A percentile compares a stretch with the other conserved stretches of the same genome.
These are phyloP conservation scores for Magnolia kwangsiensis DNA, from an alignment of 164 flowering plant species.

Conservation along the genomic window DNA sequence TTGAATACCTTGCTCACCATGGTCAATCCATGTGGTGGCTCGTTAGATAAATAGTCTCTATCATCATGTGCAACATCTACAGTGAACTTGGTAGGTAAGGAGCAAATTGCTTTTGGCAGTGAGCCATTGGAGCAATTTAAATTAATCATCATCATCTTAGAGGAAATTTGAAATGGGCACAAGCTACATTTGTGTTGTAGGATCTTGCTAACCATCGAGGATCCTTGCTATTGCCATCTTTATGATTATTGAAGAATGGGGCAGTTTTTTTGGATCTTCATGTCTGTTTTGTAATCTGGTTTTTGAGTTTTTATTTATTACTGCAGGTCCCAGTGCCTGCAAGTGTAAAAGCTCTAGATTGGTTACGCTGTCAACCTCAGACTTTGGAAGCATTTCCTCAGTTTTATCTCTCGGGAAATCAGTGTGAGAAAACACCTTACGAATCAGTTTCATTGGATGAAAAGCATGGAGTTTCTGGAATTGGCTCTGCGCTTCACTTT, in stretches of 20 bases:
- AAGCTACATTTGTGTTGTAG: neutral
- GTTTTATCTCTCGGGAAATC: slow-evolving; percentile 59
- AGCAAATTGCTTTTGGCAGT: too few relatives aligned
- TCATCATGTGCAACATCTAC: too few relatives aligned
- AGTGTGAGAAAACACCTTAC: slow-evolving; percentile 24
- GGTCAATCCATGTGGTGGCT: too few relatives aligned
- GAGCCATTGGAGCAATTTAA: too few relatives aligned
- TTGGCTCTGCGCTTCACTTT: slow-evolving; percentile 69
- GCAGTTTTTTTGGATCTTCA: neutral
- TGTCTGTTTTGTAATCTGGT: neutral
- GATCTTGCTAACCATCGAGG: too few relatives aligned
- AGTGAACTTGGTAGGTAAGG: too few relatives aligned
- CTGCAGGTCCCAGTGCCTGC: slow-evolving; percentile 83
- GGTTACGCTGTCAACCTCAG: slow-evolving; percentile 61
- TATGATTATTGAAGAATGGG: neutral
- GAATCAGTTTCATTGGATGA: slow-evolving; percentile 29
- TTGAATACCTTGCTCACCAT: too few relatives aligned
- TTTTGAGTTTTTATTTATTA: neutral
- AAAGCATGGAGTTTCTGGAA: slow-evolving; percentile 61
- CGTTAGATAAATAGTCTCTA: too few relatives aligned
- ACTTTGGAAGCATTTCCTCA: slow-evolving; percentile 57
- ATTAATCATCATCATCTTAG: too few relatives aligned
- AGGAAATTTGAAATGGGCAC: too few relatives aligned
- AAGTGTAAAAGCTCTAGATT: slow-evolving; percentile 63
- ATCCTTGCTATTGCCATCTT: neutral